A percentile compares a stretch with the other conserved stretches of the same genome.
These are phyloP conservation scores for Phytophthora tentaculata DNA, from an alignment of 352 stramenopile species.

Conservation along the genomic window DNA sequence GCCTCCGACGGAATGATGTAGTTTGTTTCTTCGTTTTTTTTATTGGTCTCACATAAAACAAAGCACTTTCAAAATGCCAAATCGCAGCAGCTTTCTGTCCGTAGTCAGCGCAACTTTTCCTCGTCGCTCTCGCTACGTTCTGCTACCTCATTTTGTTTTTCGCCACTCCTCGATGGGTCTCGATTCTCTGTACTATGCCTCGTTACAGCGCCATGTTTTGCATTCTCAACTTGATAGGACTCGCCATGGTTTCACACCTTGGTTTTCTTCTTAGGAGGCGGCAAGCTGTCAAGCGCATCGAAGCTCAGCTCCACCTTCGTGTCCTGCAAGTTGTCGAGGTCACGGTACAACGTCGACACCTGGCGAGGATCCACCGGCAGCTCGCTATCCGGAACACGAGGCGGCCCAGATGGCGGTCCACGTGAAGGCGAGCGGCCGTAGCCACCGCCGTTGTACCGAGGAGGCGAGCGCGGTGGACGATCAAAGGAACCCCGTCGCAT, in stretches of 20 bases:
- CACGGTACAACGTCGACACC: conserved; percentile 85
- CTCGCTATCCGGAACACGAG: conserved; percentile 62
- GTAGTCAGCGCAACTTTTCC: conserved; percentile 21
- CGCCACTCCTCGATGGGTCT: conserved; percentile 27
- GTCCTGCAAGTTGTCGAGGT: conserved; percentile 84
- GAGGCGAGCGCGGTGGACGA: conserved; percentile 42
- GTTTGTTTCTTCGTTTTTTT: conserved; percentile 36
- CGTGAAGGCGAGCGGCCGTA: conserved; percentile 40
- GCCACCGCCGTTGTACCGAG: conserved; percentile 37
- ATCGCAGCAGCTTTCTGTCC: conserved; percentile 24
- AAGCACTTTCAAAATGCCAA: conserved; percentile 33
- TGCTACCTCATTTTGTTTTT: conserved; percentile 26
- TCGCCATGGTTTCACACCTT: conserved; percentile 55
- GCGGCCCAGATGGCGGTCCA: conserved; percentile 28
- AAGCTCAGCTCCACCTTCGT: conserved; percentile 88
- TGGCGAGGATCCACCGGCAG: conserved; percentile 80
- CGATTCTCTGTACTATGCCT: conserved; percentile 21
- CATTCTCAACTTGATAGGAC: conserved; percentile 18
- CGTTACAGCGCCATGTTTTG: conserved; percentile 29
- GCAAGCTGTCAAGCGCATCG: conserved; percentile 78
- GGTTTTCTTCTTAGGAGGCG: conserved; percentile 87
- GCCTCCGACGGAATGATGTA: not conserved
- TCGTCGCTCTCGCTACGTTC: conserved; percentile 29
- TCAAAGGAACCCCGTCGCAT: conserved; percentile 59
- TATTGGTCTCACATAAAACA: conserved; percentile 37